phyloP scores from a whole-genome alignment of 306 rosid genomes.

The Lablab purpureus region DNA sequence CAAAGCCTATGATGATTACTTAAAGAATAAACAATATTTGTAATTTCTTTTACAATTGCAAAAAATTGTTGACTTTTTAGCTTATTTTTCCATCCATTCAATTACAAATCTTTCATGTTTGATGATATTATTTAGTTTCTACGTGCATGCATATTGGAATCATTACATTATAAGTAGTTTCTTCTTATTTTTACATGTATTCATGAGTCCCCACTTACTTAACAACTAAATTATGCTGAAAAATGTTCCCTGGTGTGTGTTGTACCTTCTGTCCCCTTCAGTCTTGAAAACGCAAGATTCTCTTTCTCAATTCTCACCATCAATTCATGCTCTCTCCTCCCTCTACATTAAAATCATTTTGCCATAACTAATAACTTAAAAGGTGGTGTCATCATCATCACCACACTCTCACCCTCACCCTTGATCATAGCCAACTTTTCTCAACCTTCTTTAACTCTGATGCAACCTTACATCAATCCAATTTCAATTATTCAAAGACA shows the following conservation, averaged over 20 bases:
- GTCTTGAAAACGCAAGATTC: slow-evolving; percentile 36
- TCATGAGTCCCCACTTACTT: neutral
- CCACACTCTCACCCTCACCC: neutral
- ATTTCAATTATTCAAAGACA: slow-evolving; percentile 15
- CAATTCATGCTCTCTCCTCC: slow-evolving; percentile 17
- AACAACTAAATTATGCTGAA: slow-evolving; percentile 32
- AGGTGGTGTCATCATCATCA: neutral
- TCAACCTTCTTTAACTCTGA: slow-evolving; percentile 41
- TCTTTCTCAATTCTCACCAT: slow-evolving; percentile 25
- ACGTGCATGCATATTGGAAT: neutral
- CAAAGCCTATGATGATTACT: neutral
- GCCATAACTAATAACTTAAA: neutral
- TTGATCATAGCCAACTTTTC: neutral
- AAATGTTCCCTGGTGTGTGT: slow-evolving; percentile 24
- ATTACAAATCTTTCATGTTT: neutral
- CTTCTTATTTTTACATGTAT: slow-evolving; percentile 1
- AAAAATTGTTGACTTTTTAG: too few species aligned
- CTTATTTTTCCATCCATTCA: neutral
- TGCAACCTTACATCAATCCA: slow-evolving; percentile 1
- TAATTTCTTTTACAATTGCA: too few species aligned
- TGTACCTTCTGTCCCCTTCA: slow-evolving; percentile 38
- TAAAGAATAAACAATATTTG: neutral
- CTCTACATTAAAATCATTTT: neutral
- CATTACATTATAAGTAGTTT: neutral
- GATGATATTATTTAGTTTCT: too few species aligned